Evolutionary conservation across 2,329 filamentous ascomycete genomes (phyloP).

Genomic region (Fusarium xyrophilum): DNA sequence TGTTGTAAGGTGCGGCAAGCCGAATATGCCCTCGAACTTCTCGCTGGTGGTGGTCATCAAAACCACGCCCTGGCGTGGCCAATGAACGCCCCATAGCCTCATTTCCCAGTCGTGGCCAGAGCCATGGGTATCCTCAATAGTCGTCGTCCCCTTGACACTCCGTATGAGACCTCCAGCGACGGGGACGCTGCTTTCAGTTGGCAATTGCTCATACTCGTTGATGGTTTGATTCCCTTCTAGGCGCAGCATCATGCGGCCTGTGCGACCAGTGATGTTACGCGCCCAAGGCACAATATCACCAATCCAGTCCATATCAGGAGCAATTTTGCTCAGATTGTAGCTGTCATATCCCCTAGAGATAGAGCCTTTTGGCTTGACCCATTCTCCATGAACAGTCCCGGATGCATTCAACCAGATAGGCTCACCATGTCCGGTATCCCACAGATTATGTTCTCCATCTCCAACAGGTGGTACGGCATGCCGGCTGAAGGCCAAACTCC

Average conservation of each 20-base stretch:
- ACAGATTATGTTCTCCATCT: slow-evolving; percentile 51
- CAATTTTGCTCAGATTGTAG: slow-evolving; percentile 70
- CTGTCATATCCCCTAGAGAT: slow-evolving; percentile 54
- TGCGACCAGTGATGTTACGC: slow-evolving; percentile 78
- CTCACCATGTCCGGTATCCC: slow-evolving; percentile 49
- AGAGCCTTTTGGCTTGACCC: slow-evolving; percentile 66
- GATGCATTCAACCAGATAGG: slow-evolving; percentile 79
- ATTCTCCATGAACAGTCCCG: slow-evolving; percentile 77
- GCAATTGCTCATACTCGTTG: slow-evolving; percentile 53
- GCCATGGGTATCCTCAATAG: slow-evolving; percentile 73
- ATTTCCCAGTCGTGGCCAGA: slow-evolving; percentile 79
- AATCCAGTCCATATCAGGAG: slow-evolving; percentile 71
- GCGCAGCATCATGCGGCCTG: slow-evolving; percentile 73
- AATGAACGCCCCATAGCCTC: slow-evolving; percentile 83
- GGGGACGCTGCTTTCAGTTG: slow-evolving; percentile 44
- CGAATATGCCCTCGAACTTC: slow-evolving; percentile 92
- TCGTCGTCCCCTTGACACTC: slow-evolving; percentile 72
- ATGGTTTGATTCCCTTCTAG: slow-evolving; percentile 63
- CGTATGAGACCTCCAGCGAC: slow-evolving; percentile 64
- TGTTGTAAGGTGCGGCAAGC: slow-evolving; percentile 81
- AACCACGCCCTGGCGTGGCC: slow-evolving; percentile 78
- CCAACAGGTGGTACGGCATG: slow-evolving; percentile 56
- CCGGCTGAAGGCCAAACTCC: slow-evolving; percentile 67
- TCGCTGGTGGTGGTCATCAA: slow-evolving; percentile 89
- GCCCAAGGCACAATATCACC: slow-evolving; percentile 67